phyloP scores from a whole-genome alignment of 805 yeast genomes.

The Starmerella stellata region DNA sequence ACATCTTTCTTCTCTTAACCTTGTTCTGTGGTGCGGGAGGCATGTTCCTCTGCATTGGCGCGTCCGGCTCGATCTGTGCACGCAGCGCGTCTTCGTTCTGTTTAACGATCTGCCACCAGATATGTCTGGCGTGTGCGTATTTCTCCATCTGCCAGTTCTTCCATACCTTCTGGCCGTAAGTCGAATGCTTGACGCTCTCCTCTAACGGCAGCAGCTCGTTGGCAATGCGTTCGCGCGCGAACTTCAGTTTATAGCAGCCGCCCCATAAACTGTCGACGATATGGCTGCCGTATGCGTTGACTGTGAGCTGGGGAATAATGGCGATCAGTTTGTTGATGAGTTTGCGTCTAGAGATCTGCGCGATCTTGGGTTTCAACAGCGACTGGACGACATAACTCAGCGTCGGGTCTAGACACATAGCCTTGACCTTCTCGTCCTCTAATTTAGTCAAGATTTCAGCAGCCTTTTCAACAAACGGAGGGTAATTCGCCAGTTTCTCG shows the following conservation, averaged over 20 bases:
- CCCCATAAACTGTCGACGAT: slow-evolving; percentile 70
- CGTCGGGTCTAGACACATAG: slow-evolving; percentile 76
- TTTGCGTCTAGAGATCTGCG: slow-evolving; percentile 41
- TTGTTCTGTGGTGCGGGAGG: neutral
- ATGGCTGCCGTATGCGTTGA: slow-evolving; percentile 84
- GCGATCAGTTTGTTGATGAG: slow-evolving; percentile 47
- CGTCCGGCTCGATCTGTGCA: slow-evolving; percentile 5
- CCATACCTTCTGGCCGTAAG: slow-evolving; percentile 85
- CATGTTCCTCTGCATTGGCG: neutral
- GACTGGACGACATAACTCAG: slow-evolving; percentile 76
- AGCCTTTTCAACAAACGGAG: slow-evolving; percentile 31
- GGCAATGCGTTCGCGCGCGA: slow-evolving; percentile 76
- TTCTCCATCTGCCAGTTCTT: slow-evolving; percentile 83
- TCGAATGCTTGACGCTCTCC: slow-evolving; percentile 60
- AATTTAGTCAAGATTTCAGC: slow-evolving; percentile 28
- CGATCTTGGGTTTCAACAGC: slow-evolving; percentile 32
- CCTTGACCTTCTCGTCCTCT: slow-evolving; percentile 42
- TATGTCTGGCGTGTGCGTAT: slow-evolving; percentile 51
- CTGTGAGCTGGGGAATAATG: slow-evolving; percentile 40
- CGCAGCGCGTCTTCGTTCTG: slow-evolving; percentile 20
- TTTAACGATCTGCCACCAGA: slow-evolving; percentile 47
- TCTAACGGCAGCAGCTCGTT: slow-evolving; percentile 39
- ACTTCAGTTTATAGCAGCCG: slow-evolving; percentile 57
- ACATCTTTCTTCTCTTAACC: neutral
- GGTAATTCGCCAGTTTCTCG: slow-evolving; percentile 55